phyloP scores from a whole-genome alignment of 2,329 filamentous ascomycete genomes.

The Fusarium redolens region DNA sequence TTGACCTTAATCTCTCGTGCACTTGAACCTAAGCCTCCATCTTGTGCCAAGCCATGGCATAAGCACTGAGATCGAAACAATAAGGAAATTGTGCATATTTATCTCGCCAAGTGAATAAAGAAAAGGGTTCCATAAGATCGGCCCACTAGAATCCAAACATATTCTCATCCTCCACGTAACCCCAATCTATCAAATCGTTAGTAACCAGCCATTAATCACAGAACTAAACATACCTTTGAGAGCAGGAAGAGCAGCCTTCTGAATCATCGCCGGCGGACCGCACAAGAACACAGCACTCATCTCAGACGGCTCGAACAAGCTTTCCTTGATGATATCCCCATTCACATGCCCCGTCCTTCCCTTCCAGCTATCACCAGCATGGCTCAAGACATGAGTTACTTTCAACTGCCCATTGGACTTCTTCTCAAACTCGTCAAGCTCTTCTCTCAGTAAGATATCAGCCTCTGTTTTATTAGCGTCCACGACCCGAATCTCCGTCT shows the following conservation, averaged over 20 bases:
- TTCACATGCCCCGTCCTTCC: background rate
- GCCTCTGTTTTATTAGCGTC: conserved; percentile 61
- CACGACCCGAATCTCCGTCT: conserved; percentile 55
- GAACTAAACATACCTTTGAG: background rate
- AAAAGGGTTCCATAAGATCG: fast-evolving
- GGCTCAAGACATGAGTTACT: background rate
- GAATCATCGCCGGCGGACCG: background rate
- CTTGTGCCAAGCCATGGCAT: too few relatives aligned
- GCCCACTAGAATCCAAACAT: background rate
- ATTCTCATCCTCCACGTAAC: background rate
- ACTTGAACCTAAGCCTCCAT: fast-evolving
- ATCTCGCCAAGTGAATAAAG: fast-evolving
- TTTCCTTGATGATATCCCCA: background rate
- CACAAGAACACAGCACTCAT: background rate
- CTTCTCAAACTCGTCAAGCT: conserved; percentile 55
- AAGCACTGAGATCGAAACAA: fast-evolving
- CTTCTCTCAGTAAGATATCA: conserved; percentile 58
- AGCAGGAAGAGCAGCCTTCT: background rate
- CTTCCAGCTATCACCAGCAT: background rate
- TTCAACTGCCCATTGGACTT: conserved; percentile 44
- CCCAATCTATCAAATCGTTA: background rate
- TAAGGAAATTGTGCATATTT: fast-evolving
- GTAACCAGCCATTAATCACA: background rate
- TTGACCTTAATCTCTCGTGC: background rate
- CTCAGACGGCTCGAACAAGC: background rate